phyloP scores from a whole-genome alignment of 805 yeast genomes.

The Kluyveromyces starmeri region DNA sequence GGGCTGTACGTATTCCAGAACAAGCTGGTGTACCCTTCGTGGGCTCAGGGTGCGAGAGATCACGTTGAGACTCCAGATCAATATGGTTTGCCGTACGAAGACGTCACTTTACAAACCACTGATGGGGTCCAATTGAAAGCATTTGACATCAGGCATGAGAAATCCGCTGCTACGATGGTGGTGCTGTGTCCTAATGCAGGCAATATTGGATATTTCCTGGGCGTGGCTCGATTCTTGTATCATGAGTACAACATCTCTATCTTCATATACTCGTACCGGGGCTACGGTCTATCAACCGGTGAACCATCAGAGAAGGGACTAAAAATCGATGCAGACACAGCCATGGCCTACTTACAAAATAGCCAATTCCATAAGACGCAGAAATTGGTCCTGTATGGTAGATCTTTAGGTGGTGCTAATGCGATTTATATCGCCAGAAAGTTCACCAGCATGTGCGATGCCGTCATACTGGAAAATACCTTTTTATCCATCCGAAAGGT shows the following conservation, averaged over 20 bases:
- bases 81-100: conserved; percentile 58
- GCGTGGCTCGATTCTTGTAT: conserved; percentile 66
- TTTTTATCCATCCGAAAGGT: conserved; percentile 67
- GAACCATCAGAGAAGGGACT: conserved; percentile 67
- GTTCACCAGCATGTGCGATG: conserved; percentile 43
- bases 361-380: conserved; percentile 45
- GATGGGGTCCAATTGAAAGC: conserved; percentile 67
- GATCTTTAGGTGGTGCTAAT: conserved; percentile 94
- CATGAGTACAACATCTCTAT: conserved; percentile 61
- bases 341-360: conserved; percentile 45
- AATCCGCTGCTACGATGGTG: conserved; percentile 53
- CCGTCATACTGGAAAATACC: conserved; percentile 77
- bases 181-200: conserved; percentile 92
- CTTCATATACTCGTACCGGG: conserved; percentile 79
- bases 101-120: conserved; percentile 46
- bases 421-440: conserved; percentile 71
- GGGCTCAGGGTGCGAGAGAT: conserved; percentile 62
- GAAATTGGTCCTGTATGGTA: conserved; percentile 61
- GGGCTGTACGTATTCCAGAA: conserved; percentile 57
- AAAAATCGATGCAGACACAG: conserved; percentile 72
- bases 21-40: conserved; percentile 73
- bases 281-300: conserved; percentile 81
- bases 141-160: conserved; percentile 34
- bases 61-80: conserved; percentile 70
- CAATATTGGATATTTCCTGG: conserved; percentile 84